These are phyloP conservation scores for Alliaria petiolata DNA, from an alignment of 345 rosid genomes.

Conservation along the genomic window DNA sequence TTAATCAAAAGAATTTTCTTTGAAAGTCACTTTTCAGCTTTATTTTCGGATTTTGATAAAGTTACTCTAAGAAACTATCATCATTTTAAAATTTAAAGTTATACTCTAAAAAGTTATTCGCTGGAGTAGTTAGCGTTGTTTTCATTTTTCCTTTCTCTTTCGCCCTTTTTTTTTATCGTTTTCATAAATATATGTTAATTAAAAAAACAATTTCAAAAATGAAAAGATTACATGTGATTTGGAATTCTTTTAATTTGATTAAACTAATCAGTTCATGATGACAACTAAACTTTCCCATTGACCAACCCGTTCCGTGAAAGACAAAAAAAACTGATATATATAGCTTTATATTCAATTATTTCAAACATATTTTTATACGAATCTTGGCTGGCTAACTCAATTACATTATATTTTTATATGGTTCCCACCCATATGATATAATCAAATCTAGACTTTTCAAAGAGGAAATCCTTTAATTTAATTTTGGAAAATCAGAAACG, in stretches of 20 bases:
- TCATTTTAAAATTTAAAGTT: too few relatives aligned
- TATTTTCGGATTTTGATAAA: too few relatives aligned
- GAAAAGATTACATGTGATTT: background rate
- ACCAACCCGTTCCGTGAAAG: slow-evolving; percentile 11
- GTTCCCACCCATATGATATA: background rate
- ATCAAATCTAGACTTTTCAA: background rate
- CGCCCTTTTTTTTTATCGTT: too few relatives aligned
- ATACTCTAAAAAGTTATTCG: too few relatives aligned
- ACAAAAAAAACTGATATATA: slow-evolving; percentile 4
- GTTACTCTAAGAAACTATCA: too few relatives aligned
- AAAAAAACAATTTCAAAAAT: background rate
- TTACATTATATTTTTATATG: background rate
- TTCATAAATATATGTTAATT: too few relatives aligned
- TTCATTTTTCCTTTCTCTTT: too few relatives aligned
- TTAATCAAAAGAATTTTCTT: too few relatives aligned
- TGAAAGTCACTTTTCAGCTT: too few relatives aligned
- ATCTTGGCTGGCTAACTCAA: slow-evolving; percentile 3
- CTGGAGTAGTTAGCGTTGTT: too few relatives aligned
- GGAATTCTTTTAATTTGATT: background rate
- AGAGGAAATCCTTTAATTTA: background rate
- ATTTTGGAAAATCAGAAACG: background rate
- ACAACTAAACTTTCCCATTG: background rate
- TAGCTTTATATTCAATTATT: background rate
- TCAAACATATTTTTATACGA: background rate
- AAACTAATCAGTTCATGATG: slow-evolving; percentile 19